These are phyloP conservation scores for Paramecium primaurelia DNA, from an alignment of 73 alveolate species.

Conservation along the genomic window DNA sequence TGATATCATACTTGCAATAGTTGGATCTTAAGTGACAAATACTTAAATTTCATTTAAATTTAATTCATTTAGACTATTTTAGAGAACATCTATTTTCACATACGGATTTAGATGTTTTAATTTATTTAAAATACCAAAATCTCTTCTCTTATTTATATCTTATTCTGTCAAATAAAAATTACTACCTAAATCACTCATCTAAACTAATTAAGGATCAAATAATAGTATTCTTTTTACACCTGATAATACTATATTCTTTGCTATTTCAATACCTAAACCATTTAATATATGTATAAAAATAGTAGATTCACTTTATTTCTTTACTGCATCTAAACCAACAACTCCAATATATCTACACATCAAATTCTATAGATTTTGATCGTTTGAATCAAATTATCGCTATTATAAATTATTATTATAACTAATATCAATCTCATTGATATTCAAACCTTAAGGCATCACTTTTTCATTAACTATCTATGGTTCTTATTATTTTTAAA, in stretches of 20 bases:
- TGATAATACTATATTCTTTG: constrained; percentile 90
- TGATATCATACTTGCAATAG: background rate
- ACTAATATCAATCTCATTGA: constrained; percentile 20
- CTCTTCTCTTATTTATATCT: constrained; percentile 83
- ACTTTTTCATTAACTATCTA: no score
- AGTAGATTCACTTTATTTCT: constrained; percentile 83
- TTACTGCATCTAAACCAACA: constrained; percentile 92
- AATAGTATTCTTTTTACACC: constrained; percentile 90
- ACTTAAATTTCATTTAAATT: background rate
- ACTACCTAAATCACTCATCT: constrained; percentile 69
- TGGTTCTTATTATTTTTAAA: background rate
- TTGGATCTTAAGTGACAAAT: background rate
- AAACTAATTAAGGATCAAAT: constrained; percentile 70
- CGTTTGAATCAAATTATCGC: constrained; percentile 74
- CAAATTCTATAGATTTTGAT: constrained; percentile 82
- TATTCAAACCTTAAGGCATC: background rate
- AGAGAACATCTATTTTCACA: constrained; percentile 57
- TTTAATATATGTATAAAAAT: constrained; percentile 83
- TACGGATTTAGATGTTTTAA: constrained; percentile 85
- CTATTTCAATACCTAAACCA: constrained; percentile 93
- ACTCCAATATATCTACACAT: constrained; percentile 94
- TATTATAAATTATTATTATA: constrained; percentile 41
- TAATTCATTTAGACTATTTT: background rate
- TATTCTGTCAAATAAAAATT: constrained; percentile 79
- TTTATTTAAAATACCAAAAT: constrained; percentile 67